Evolutionary conservation across 176 grass and related monocot species (phyloP), one percentile per base, ranked within the genome.

Genomic region (Musa itinerans): DNA sequence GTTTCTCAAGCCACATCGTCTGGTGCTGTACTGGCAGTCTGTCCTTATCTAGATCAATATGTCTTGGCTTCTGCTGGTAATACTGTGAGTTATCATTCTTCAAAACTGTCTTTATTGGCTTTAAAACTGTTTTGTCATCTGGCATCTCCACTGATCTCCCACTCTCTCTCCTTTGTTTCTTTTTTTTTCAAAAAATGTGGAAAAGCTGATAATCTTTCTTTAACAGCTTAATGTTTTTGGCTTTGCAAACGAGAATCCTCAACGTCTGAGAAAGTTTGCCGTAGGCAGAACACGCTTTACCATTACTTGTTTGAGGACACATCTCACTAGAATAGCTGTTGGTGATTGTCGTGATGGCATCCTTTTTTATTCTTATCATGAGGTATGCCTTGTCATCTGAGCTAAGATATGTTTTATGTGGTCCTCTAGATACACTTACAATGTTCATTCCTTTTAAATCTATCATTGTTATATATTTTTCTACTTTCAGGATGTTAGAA

Each of bases 281-380:
- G 19, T 72, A 22, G 61, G 71, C 68, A 93, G 76, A 80, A 91
- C 95, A 77, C 80, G 95, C 43, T 99, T 94, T 94, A 74, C 90
- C 52, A 89, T 99, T 80, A 94, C 90, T 69, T 99, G 88, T 63
- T 91, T 99, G 74, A 93, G 83, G 83, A 80, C 95, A 75, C 80
- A 87, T 70, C 78, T 59, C 61, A 94, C 88, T 77, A 80, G 78
- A 75, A 99, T 99, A 91, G 90, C 88, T 54, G 90, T 90, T 74
- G 90, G 95, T 71, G 95, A 99, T 87, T 99, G 95, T 82, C 95
- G 95, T 84, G 95, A 99, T 82, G 95, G 95, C 80, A 83, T 99
- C 85, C 90, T 94, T 81, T 99, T 99, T 83, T 99, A 87, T 83
- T 88, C 86, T 63, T 99, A 94, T 83, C 67, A 88, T 59, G 95